Base-by-base conservation (phyloP, 345 rosid species). In the Geranium rotundifolium region DNA sequence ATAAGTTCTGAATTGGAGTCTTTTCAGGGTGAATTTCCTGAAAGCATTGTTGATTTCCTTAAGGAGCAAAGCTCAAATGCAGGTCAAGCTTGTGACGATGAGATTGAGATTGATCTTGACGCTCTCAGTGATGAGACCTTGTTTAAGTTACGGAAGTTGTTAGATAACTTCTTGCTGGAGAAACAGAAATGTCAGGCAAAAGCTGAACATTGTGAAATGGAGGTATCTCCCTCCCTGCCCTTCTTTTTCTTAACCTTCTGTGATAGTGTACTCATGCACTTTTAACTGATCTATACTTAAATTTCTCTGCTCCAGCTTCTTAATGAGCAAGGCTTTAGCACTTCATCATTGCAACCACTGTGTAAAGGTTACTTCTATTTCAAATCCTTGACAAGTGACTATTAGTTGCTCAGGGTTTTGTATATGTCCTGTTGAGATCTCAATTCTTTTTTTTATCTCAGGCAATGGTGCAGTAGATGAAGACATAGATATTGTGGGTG, bases 21-120 rank as follows among this genome's bases (percentile, higher is more conserved):
- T 57, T 80, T 76, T 61, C 74, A 71, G 4, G 86, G 76, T 59
- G 96, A 87, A 54, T 64, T 85, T 74, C 96, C 98, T 18, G 88
- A 84, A 69, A 82, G 61, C 66, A 83, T 87, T 62, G 34, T 78
- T 63, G 83, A 92, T 41, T 79, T 92, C 63, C 81, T 92, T 17
- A 87, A 85, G 71, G 84, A 85, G 78, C 83, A 85, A n/a, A 81
- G 86, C 65, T 63, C 64, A 60, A 46, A 60, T 75, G 84, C 72
- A 50, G 88, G 73, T 52, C 89, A 80, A 68, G 70, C 76, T 17
- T 75, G 71, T 9, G 96, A 89, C 63, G 85, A 75, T 64, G 98
- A 89, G 79, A 85, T 92, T 71, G 96, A 87, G 82, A 83, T 92
- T 69, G 96, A 92, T 75, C 79, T 92, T 64, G 84, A 81, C 68